Evolutionary conservation across 768 basidiomycete genomes (phyloP).

Genomic region (Solioccasus polychromus): DNA sequence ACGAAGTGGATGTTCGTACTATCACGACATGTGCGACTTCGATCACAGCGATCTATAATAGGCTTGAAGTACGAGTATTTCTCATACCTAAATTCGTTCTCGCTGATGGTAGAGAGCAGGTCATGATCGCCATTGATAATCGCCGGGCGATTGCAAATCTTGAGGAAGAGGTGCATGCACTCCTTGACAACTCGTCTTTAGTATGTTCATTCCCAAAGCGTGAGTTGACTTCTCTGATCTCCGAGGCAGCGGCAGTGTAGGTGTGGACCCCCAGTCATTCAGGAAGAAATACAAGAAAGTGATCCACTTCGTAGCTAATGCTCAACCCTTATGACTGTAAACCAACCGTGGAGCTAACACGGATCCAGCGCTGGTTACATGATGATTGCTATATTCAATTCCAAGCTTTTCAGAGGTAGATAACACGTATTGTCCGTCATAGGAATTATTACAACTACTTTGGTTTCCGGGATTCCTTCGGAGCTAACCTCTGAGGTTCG

Average conservation of each 20-base stretch:
- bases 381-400: too few relatives aligned
- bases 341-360: too few relatives aligned
- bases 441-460: too few relatives aligned
- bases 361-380: too few relatives aligned
- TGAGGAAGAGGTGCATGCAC: conserved; percentile 5
- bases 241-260: conserved; percentile 7
- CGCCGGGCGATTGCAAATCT: conserved; percentile 6
- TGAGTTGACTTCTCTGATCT: not conserved
- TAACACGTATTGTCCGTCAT: too few relatives aligned
- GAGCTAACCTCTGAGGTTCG: too few relatives aligned
- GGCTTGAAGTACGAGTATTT: conserved; percentile 3
- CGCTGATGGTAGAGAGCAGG: conserved; percentile 1
- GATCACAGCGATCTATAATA: conserved; percentile 7
- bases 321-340: too few relatives aligned
- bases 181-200: not conserved
- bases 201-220: not conserved
- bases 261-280: not conserved
- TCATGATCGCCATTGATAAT: conserved; percentile 14
- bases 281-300: not conserved
- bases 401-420: too few relatives aligned
- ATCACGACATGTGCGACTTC: conserved; percentile 10
- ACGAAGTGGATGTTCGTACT: conserved; percentile 6
- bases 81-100: not conserved
- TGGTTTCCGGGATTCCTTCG: too few relatives aligned
- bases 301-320: too few relatives aligned